These are phyloP conservation scores for Escallonia rubra DNA, from an alignment of 129 eudicot genomes.

Conservation along the genomic window DNA sequence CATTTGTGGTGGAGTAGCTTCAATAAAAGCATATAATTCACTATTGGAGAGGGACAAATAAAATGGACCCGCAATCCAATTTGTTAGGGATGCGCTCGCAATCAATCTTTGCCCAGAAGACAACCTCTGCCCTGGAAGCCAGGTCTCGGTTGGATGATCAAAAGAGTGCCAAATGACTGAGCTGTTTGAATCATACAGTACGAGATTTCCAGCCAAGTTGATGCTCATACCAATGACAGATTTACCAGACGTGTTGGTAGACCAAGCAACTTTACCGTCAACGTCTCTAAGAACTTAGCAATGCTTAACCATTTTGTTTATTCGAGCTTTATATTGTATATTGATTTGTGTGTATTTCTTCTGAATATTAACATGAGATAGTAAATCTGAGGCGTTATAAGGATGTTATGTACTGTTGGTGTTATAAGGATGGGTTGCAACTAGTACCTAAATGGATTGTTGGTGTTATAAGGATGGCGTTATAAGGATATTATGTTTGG, in stretches of 20 bases:
- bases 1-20: neutral
- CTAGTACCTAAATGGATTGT: too few relatives aligned
- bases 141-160: neutral
- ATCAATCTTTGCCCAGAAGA: neutral
- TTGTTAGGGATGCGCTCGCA: neutral
- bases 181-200: neutral
- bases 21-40: neutral
- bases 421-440: too few relatives aligned
- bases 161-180: neutral
- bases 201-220: neutral
- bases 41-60: neutral
- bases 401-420: too few relatives aligned
- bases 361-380: too few relatives aligned
- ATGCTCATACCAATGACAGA: neutral
- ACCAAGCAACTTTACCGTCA: neutral
- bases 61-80: neutral
- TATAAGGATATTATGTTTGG: too few relatives aligned
- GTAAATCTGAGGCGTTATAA: too few relatives aligned
- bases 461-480: too few relatives aligned
- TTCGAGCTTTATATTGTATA: too few relatives aligned
- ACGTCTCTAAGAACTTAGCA: too few relatives aligned
- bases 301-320: too few relatives aligned
- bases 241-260: neutral
- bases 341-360: too few relatives aligned
- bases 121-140: neutral